phyloP scores from a whole-genome alignment of 352 stramenopile species.

The Phytophthora citrophthora region DNA sequence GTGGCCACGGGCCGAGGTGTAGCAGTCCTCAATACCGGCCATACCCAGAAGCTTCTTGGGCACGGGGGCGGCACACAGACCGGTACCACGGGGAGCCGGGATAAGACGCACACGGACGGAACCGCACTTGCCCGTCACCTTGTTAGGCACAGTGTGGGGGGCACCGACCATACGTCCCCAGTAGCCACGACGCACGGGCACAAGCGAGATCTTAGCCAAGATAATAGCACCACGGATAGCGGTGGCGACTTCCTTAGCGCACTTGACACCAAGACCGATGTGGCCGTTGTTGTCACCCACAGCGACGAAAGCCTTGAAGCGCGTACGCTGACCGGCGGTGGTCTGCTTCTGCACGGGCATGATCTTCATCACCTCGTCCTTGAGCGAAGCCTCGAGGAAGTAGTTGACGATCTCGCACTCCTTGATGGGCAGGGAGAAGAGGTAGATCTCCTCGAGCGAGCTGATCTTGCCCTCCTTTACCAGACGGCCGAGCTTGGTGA shows the following conservation, averaged over 20 bases:
- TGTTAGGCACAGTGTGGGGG: constrained; percentile 98
- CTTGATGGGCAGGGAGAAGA: constrained; percentile 99
- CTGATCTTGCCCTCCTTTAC: constrained; percentile 99
- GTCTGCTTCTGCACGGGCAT: constrained; percentile 99
- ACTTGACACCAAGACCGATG: constrained; percentile 99
- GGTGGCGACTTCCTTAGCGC: constrained; percentile 98
- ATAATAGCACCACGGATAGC: constrained; percentile 99
- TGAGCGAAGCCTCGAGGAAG: constrained; percentile 98
- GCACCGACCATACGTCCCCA: constrained; percentile 96
- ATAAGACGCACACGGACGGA: constrained; percentile 99
- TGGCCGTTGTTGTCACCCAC: constrained; percentile 98
- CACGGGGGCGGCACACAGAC: constrained; percentile 97
- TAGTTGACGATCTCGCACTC: constrained; percentile 99
- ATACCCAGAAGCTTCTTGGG: constrained; percentile 99
- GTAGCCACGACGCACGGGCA: constrained; percentile 99
- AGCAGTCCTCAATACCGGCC: constrained; percentile 99
- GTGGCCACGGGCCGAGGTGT: constrained; percentile 96
- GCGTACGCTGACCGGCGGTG: constrained; percentile 98
- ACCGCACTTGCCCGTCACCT: constrained; percentile 99
- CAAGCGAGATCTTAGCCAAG: constrained; percentile 98
- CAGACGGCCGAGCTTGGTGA: constrained; percentile 99
- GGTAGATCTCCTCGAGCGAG: constrained; percentile 99
- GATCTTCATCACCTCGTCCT: constrained; percentile 99
- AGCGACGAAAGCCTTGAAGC: constrained; percentile 99
- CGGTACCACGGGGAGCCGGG: constrained; percentile 98